These are phyloP conservation scores for Tilletia setariae DNA, from an alignment of 1,284 basidiomycete genomes.

Conservation along the genomic window DNA sequence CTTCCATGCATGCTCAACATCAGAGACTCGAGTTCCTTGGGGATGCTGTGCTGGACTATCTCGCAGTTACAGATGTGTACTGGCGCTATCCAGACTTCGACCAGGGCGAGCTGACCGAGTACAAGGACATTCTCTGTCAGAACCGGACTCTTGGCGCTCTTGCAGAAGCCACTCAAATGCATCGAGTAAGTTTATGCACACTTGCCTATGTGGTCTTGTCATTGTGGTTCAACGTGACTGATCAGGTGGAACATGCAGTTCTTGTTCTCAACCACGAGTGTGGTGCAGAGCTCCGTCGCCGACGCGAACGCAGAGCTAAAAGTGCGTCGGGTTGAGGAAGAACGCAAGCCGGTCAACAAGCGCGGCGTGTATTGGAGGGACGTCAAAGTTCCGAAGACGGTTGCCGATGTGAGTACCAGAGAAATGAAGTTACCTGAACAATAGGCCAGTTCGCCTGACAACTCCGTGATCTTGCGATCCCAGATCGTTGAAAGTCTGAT, in stretches of 20 bases:
- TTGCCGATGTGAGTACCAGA: conserved; percentile 7
- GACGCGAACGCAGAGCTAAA: not conserved
- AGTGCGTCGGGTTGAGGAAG: not conserved
- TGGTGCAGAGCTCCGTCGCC: not conserved
- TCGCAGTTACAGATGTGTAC: conserved; percentile 25
- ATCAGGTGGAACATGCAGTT: not conserved
- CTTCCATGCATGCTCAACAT: not conserved
- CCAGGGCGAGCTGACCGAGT: conserved; percentile 20
- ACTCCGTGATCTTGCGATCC: not conserved
- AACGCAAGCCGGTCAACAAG: not conserved
- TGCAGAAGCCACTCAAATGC: not conserved
- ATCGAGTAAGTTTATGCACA: not conserved
- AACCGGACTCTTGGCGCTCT: conserved; percentile 7
- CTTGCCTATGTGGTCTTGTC: not conserved
- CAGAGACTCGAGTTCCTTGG: conserved; percentile 45
- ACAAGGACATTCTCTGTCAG: not conserved
- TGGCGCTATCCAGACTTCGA: conserved; percentile 16
- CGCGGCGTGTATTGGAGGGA: conserved; percentile 7
- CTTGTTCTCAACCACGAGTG: not conserved
- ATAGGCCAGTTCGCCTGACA: not conserved
- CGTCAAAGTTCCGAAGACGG: conserved; percentile 3
- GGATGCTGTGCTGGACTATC: conserved; percentile 37
- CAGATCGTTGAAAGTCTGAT: conserved; percentile 14
- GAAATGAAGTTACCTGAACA: no score
- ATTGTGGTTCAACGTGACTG: not conserved